Evolutionary conservation across 202 grass and related monocot species (phyloP).

Genomic region (Miscanthus sacchariflorus): DNA sequence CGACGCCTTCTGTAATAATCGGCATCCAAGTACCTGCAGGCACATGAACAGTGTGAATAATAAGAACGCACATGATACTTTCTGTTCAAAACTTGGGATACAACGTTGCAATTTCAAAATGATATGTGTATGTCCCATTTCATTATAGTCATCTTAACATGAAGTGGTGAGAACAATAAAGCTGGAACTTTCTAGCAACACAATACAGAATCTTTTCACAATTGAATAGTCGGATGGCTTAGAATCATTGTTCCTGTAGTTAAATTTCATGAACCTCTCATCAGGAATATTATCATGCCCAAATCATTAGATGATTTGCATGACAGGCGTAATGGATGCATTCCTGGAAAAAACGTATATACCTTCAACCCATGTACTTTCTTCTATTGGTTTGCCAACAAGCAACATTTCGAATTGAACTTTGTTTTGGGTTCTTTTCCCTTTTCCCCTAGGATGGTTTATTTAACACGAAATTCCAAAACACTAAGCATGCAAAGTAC

Average conservation of each 20-base stretch:
- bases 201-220: neutral
- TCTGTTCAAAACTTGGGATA: neutral
- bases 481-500: neutral
- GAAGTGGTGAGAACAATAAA: neutral
- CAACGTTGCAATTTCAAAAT: constrained; percentile 23
- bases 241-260: neutral
- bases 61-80: neutral
- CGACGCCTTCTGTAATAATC: constrained; percentile 84
- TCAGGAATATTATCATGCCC: constrained; percentile 1
- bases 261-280: neutral
- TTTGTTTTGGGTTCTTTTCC: neutral
- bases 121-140: constrained; percentile 11
- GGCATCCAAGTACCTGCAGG: constrained; percentile 83
- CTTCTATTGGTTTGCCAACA: neutral
- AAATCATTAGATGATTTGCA: constrained; percentile 20
- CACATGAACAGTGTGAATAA: constrained; percentile 33
- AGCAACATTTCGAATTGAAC: constrained; percentile 21
- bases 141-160: neutral
- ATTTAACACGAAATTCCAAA: constrained; percentile 1
- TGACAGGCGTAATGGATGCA: neutral
- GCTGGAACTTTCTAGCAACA: neutral
- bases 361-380: neutral
- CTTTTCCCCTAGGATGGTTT: neutral
- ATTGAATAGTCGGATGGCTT: neutral
- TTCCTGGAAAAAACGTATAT: constrained; percentile 1